Evolutionary conservation across 495 filamentous ascomycete genomes (phyloP).

Genomic region (Physcia stellaris): DNA sequence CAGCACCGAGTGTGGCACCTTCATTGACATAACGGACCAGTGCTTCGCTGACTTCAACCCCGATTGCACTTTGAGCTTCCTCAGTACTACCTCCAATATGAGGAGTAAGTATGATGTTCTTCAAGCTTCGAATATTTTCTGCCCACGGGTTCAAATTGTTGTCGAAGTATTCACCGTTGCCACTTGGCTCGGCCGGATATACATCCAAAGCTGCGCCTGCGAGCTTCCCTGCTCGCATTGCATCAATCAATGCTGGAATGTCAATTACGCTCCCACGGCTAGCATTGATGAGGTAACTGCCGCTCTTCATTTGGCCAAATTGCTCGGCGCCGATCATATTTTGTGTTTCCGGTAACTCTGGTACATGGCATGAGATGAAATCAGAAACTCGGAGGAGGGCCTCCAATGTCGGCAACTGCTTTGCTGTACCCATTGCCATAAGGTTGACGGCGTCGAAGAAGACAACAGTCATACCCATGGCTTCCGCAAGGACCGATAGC

Average conservation of each 20-base stretch:
- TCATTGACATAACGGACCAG: conserved; percentile 87
- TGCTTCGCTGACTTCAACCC: conserved; percentile 78
- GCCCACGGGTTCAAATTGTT: conserved; percentile 73
- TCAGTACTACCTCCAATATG: conserved; percentile 97
- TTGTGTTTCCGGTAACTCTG: conserved; percentile 80
- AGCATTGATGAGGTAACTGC: conserved; percentile 91
- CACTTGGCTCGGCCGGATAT: conserved; percentile 83
- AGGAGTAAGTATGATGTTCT: conserved; percentile 88
- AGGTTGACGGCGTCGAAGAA: conserved; percentile 89
- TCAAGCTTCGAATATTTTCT: conserved; percentile 70
- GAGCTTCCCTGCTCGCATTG: conserved; percentile 75
- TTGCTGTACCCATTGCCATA: conserved; percentile 81
- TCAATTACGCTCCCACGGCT: conserved; percentile 89
- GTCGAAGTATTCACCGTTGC: conserved; percentile 91
- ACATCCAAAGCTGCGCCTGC: conserved; percentile 94
- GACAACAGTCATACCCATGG: conserved; percentile 94
- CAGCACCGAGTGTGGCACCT: conserved; percentile 76
- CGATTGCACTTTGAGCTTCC: conserved; percentile 94
- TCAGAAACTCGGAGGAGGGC: conserved; percentile 67
- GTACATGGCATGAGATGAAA: conserved; percentile 90
- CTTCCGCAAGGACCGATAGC: conserved; percentile 86
- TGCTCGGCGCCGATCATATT: conserved; percentile 71
- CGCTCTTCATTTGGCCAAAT: conserved; percentile 78
- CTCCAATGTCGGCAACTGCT: conserved; percentile 65
- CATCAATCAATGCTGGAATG: conserved; percentile 80